A percentile compares a stretch with the other conserved stretches of the same genome.
These are phyloP conservation scores for Scytalidium lignicola DNA, from an alignment of 2,329 filamentous ascomycete genomes.

Conservation along the genomic window DNA sequence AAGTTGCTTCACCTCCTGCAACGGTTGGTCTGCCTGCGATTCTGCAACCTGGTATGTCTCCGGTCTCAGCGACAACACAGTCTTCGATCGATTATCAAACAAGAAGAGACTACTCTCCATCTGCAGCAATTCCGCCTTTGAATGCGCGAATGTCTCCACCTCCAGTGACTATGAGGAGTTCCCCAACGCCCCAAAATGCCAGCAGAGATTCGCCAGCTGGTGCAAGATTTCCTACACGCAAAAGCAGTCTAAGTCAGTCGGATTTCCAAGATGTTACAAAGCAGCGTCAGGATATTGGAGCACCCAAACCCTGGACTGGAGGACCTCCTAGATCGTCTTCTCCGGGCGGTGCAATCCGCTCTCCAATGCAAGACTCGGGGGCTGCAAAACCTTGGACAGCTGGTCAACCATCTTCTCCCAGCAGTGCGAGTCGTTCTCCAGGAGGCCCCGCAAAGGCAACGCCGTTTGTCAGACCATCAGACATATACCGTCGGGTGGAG, in stretches of 20 bases:
- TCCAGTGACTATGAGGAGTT: slow-evolving; percentile 33
- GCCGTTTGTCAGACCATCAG: slow-evolving; percentile 68
- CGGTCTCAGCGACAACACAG: slow-evolving; percentile 19
- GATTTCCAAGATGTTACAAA: slow-evolving; percentile 23
- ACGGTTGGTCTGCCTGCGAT: slow-evolving; percentile 12
- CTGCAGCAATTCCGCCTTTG: slow-evolving; percentile 45
- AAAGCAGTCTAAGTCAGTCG: slow-evolving; percentile 54
- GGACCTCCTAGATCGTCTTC: slow-evolving; percentile 32
- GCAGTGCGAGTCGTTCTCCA: slow-evolving; percentile 26
- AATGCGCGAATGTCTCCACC: not conserved
- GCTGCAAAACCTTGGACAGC: slow-evolving; percentile 26
- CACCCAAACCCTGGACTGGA: slow-evolving; percentile 28
- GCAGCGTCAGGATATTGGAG: slow-evolving; percentile 9
- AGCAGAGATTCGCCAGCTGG: slow-evolving; percentile 23
- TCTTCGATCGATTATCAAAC: slow-evolving; percentile 29
- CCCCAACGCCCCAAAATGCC: slow-evolving; percentile 29
- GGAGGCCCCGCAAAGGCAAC: slow-evolving; percentile 48
- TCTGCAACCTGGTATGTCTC: slow-evolving; percentile 8
- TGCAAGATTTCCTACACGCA: slow-evolving; percentile 51
- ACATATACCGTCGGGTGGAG: slow-evolving; percentile 69
- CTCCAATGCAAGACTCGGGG: slow-evolving; percentile 20
- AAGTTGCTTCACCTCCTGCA: slow-evolving; percentile 7
- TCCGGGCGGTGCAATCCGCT: slow-evolving; percentile 28
- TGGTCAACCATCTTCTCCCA: slow-evolving; percentile 32
- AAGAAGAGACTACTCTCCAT: slow-evolving; percentile 45